Evolutionary conservation across 225 moss, liverwort and hornwort genomes (phyloP), one percentile per base, ranked within the genome.

Genomic region (Polytrichum commune): DNA sequence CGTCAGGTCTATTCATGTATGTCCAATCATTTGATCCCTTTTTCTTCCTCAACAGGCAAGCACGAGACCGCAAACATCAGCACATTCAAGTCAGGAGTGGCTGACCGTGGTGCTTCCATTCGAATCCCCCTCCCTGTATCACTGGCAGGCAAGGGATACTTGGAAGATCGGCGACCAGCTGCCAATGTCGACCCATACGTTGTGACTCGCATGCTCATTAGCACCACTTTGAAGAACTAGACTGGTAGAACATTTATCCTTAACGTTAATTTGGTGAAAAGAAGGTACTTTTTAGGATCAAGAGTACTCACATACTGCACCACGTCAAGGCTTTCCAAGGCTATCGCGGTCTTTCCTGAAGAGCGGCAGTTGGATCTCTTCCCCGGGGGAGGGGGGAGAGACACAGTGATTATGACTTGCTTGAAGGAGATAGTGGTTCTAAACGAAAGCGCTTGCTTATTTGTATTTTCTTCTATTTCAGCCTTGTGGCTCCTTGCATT

Each of bases 161-260:
- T 96, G 90, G 96, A 96, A 80, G 96, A 96, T 66, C 86, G 96
- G 63, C 85, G 96, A 84, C 96, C 96, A 29, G 93, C 96, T 24
- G 96, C 96, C 27, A 96, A 96, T 64, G 93, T 96, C 1, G 96
- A 96, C 76, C 96, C 96, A 0, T 96, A 96, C 53, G 79, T 93
- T 5, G 96, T 96, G 8, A 60, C 87, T 4, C 86, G 83, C 30
- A 92, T 96, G 93, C 93, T 96, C 66, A 82, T 96, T 60, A 74
- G 89, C 60, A 93, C 96, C 60, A 96, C 96, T 33, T 64, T 93
- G 73, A 92, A 88, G 79, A 71, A 25, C 1, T 88, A 88, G 76
- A 67, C 53, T 62, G 38, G 77, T 69, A 72, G 53, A 54, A 9
- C 23, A 13, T 8, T 10, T 24, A 22, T 68, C 53, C 23, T 5